Conservation (phyloP, 1,284 basidiomycete species). For the Leccinum fuscescens region DNA sequence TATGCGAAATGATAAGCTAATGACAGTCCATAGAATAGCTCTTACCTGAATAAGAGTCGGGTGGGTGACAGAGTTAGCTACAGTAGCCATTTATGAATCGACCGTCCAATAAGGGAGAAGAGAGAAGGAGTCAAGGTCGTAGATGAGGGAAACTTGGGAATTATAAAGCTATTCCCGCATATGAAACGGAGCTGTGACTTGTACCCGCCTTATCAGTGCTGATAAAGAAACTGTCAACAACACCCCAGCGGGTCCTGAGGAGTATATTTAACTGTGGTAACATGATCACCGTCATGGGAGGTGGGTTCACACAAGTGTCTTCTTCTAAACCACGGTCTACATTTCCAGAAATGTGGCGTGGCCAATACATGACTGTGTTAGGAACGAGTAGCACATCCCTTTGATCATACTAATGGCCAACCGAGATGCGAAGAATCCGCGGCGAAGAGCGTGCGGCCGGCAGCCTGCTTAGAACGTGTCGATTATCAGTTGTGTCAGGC, state of each 20-base stretch:
- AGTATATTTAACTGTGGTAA: conserved; percentile 11
- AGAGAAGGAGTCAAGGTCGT: not conserved
- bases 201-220: conserved; percentile 12
- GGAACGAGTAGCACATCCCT: not conserved
- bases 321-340: not conserved
- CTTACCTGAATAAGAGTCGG: conserved; percentile 45
- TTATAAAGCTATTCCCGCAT: conserved; percentile 10
- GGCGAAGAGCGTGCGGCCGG: not conserved
- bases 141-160: not conserved
- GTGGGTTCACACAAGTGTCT: conserved; percentile 2
- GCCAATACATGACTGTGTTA: not conserved
- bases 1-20: not conserved
- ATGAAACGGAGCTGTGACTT: not conserved
- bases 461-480: not conserved
- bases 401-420: not conserved
- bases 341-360: not conserved
- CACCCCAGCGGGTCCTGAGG: not conserved
- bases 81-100: conserved; percentile 48
- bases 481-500: not conserved
- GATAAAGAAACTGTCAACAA: conserved; percentile 8
- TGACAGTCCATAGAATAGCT: not conserved
- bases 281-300: conserved; percentile 13
- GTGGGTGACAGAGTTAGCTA: conserved; percentile 54
- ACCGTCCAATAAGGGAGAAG: not conserved
- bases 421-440: not conserved